Base-by-base conservation (phyloP, 2,329 filamentous ascomycete genomes). In the Cladorrhinum sp. region DNA sequence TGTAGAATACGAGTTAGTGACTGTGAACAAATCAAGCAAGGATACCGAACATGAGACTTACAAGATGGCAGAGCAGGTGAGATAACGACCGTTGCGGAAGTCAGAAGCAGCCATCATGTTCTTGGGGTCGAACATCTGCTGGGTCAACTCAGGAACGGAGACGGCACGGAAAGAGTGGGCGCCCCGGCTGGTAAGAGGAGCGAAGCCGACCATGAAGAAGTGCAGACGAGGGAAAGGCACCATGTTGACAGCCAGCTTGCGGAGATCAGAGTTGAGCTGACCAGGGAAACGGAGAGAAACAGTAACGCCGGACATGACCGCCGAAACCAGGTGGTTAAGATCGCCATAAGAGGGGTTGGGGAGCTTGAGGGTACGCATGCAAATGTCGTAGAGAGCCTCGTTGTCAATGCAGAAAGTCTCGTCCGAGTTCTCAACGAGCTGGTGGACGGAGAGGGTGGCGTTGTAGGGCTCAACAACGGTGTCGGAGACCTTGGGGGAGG, bases 101-200 rank as follows among this genome's bases (percentile, higher is more conserved):
- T 99, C 95, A 67, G 93, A 96, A 68, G 95, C 95, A 82, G 95
- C 95, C 95, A 99, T 99, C 94, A 99, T 99, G 89, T 99, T 99
- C 92, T 98, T 99, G 75, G 95, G 94, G 85, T 99, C 95, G 85
- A 96, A 99, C 92, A 99, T 98, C 82, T 99, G 95, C 85, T 99
- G 95, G 74, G 95, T 98, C 79, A 99, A 87, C 86, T 99, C 95
- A 62, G 95, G 94, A 65, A 99, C 95, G 74, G 89, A 93, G 79
- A 98, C 90, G 70, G 95, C 94, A 76, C 95, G 95, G 94, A 98
- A 99, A 71, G 91, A 92, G 86, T 96, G 80, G 70, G 94, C 90
- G 73, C 81, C 81, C 67, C 81, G 81, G 80, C 92, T 96, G 78
- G 95, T 99, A 74, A 99, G 87, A 76, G 95, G 95, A 80, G 95